Base-by-base conservation (phyloP, 192 early-diverging fungal species). In the Backusella parvicylindrica region DNA sequence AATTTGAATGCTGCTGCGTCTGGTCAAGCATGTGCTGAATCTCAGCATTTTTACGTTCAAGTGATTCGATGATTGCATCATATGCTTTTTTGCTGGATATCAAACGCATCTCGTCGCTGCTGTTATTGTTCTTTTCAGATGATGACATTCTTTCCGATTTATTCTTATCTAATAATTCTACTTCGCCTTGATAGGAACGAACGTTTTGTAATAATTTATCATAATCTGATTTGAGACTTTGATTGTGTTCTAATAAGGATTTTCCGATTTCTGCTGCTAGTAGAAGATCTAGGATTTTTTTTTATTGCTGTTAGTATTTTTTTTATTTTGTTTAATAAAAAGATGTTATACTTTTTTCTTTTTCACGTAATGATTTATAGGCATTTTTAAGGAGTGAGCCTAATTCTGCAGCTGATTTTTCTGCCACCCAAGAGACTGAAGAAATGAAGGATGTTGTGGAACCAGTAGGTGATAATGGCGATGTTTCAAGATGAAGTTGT, bases 201-300 rank as follows among this genome's bases (percentile, higher is more conserved):
- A 63, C 50, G 21, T 76, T 68, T 26, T 60, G 47, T 40, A 81
- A 38, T 3, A 83, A 23, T 28, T 63, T 43, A 47, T 85, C 84
- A 68, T 85, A 85, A 72, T 83, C 75, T 60, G 70, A 43, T 71
- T 85, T 81, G 36, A 85, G 56, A 7, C 32, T 50, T 18, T 79
- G 80, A 35, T 85, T 85, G 35, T 83, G 83, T 64, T 83, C 79
- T 11, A 85, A 43, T 13, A 85, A 49, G 28, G 77, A 81, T 73
- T 83, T 81, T 56, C 84, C 84, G 31, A 85, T 77, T 68, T 85
- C 84, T 12, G 84, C 84, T 7, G 84, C 84, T 3, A 85, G 56
- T n/a, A 63, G 50, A n/a, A 85, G 56, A 68, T 85, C 84, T 84
- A 64, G 36, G 32, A 18, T 32, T 66, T 35, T 35, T 35, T n/a